Evolutionary conservation across 2,329 filamentous ascomycete genomes (phyloP).

Genomic region (Pseudogymnoascus pannorum): DNA sequence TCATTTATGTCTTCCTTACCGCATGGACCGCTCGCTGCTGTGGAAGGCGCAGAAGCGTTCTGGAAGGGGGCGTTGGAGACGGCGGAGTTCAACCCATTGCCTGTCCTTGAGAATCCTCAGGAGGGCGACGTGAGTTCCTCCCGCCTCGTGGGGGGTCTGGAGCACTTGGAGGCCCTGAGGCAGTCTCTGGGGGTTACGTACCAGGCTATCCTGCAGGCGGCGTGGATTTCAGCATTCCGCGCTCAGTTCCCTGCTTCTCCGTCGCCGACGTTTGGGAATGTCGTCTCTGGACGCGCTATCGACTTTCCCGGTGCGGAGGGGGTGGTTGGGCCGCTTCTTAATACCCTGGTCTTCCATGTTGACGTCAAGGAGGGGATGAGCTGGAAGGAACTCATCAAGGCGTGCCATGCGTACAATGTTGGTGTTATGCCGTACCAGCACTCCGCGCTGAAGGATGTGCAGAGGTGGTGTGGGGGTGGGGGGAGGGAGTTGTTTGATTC

Average conservation of each 20-base stretch:
- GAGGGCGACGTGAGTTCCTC: conserved; percentile 20
- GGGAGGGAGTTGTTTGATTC: conserved; percentile 64
- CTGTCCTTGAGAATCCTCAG: conserved; percentile 16
- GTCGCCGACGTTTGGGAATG: conserved; percentile 54
- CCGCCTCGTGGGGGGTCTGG: conserved; percentile 31
- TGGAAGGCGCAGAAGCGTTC: conserved; percentile 49
- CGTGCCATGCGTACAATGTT: conserved; percentile 66
- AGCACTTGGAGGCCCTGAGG: conserved; percentile 44
- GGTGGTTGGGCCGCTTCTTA: conserved; percentile 79
- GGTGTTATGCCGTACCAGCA: conserved; percentile 66
- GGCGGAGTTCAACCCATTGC: conserved; percentile 26
- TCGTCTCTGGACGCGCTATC: conserved; percentile 72
- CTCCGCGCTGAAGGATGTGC: conserved; percentile 68
- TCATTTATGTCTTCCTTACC: conserved; percentile 60
- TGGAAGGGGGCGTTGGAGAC: conserved; percentile 54
- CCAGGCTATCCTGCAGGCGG: conserved; percentile 70
- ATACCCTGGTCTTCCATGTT: conserved; percentile 70
- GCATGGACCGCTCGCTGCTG: conserved; percentile 56
- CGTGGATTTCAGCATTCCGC: conserved; percentile 61
- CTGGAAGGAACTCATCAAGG: conserved; percentile 53
- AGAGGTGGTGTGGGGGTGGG: conserved; percentile 62
- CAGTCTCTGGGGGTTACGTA: conserved; percentile 61
- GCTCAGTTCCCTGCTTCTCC: conserved; percentile 39
- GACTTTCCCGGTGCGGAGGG: conserved; percentile 57
- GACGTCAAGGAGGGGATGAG: conserved; percentile 37